Evolutionary conservation across 148 eudicot species (phyloP).

Genomic region (Pouteria glomerata): DNA sequence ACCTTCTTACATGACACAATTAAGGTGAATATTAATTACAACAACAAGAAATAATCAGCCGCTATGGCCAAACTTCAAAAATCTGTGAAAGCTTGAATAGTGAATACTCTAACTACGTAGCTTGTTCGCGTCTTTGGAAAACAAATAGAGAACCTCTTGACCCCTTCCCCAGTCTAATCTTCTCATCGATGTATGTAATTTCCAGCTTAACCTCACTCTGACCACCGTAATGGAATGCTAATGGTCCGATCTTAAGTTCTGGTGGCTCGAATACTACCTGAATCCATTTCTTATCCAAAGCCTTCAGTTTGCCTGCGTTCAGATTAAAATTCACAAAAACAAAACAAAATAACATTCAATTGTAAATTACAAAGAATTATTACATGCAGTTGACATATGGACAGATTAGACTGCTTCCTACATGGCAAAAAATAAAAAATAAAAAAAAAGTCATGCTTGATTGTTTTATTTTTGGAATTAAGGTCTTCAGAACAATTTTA

Average conservation of each 20-base stretch:
- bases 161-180: slow-evolving; percentile 83
- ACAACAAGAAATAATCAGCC: too few species aligned
- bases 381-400: background rate
- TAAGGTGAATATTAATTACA: too few species aligned
- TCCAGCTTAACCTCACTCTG: slow-evolving; percentile 89
- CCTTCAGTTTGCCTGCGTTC: slow-evolving; percentile 67
- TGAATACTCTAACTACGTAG: background rate
- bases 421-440: background rate
- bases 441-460: too few species aligned
- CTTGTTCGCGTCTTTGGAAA: slow-evolving; percentile 51
- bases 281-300: slow-evolving; percentile 85
- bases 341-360: background rate
- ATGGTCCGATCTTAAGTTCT: slow-evolving; percentile 60
- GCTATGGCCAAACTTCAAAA: too few species aligned
- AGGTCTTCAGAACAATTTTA: too few species aligned
- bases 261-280: slow-evolving; percentile 93
- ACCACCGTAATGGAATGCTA: slow-evolving; percentile 75
- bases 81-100: background rate
- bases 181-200: slow-evolving; percentile 84
- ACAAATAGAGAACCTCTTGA: slow-evolving; percentile 97
- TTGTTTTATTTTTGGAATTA: too few species aligned
- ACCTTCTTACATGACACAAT: too few species aligned
- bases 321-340: background rate
- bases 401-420: background rate
- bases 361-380: background rate